Conservation (phyloP, 768 basidiomycete species). For the Lactifluus rugatus region DNA sequence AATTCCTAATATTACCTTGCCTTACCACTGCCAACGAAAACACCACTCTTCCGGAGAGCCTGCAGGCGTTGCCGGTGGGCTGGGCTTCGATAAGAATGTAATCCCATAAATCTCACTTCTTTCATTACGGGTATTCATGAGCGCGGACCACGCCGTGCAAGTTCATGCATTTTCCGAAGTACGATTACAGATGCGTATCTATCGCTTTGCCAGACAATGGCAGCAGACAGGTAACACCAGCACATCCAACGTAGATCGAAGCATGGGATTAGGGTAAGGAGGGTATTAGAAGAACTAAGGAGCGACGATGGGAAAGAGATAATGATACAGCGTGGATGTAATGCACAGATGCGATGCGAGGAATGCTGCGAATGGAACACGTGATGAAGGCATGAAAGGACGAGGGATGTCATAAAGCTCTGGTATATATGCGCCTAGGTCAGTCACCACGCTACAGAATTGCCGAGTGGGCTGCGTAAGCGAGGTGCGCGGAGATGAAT, state of each 20-base stretch:
- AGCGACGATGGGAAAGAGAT: slow-evolving; percentile 10
- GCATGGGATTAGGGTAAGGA: background rate
- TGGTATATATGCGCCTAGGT: background rate
- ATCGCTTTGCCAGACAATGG: background rate
- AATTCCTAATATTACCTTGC: too few relatives aligned
- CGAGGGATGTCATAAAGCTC: background rate
- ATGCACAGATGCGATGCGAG: slow-evolving; percentile 4
- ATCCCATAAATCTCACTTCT: too few relatives aligned
- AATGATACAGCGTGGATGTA: slow-evolving; percentile 10
- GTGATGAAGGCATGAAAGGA: background rate
- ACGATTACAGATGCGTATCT: background rate
- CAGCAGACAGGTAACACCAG: background rate
- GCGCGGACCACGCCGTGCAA: background rate
- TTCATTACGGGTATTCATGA: background rate
- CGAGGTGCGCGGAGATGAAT: background rate
- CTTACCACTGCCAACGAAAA: too few relatives aligned
- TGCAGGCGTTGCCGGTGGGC: too few relatives aligned
- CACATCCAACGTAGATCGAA: slow-evolving; percentile 4
- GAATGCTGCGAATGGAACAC: slow-evolving; percentile 4
- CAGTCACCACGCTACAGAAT: background rate
- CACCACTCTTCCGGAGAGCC: too few relatives aligned
- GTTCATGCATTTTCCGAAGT: slow-evolving; percentile 1
- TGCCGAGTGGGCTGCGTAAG: slow-evolving; percentile 6
- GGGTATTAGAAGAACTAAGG: slow-evolving; percentile 1
- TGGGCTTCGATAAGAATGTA: too few relatives aligned